A percentile compares a stretch with the other conserved stretches of the same genome.
Conservation (phyloP, 2,329 filamentous ascomycete genomes). For the Claviceps pazoutovae region DNA sequence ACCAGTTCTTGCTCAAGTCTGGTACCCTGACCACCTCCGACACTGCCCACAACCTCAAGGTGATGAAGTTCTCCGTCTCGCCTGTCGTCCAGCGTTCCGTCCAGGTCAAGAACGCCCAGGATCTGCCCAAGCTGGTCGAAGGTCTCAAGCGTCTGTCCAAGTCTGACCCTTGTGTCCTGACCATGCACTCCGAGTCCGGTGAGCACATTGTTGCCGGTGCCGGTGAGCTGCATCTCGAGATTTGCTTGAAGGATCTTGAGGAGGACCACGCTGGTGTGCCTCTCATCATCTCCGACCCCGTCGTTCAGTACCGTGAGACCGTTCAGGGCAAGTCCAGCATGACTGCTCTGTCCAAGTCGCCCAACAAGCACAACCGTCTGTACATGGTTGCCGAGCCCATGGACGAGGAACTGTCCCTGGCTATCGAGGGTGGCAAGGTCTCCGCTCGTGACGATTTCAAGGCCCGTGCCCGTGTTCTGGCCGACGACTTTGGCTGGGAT, state of each 20-base stretch:
- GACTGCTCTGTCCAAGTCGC: slow-evolving; percentile 95
- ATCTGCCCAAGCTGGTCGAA: slow-evolving; percentile 98
- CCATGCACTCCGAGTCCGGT: slow-evolving; percentile 76
- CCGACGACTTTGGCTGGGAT: slow-evolving; percentile 97
- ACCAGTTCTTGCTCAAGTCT: slow-evolving; percentile 99
- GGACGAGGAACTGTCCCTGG: slow-evolving; percentile 76
- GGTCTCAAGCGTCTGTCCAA: slow-evolving; percentile 99
- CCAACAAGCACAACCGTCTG: slow-evolving; percentile 99
- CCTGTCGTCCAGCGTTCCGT: slow-evolving; percentile 97
- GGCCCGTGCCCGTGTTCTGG: slow-evolving; percentile 86
- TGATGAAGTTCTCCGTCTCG: slow-evolving; percentile 99
- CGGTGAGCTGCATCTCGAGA: slow-evolving; percentile 98
- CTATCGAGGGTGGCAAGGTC: slow-evolving; percentile 88
- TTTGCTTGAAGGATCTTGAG: slow-evolving; percentile 99
- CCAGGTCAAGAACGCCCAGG: slow-evolving; percentile 99
- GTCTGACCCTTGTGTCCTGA: slow-evolving; percentile 97
- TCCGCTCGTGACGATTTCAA: slow-evolving; percentile 97
- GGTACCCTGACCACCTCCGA: slow-evolving; percentile 97
- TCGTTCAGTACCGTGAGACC: slow-evolving; percentile 97
- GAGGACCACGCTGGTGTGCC: slow-evolving; percentile 98
- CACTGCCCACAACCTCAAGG: slow-evolving; percentile 98
- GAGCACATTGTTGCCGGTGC: slow-evolving; percentile 99
- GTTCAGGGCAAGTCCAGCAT: slow-evolving; percentile 77
- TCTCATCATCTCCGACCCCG: slow-evolving; percentile 93
- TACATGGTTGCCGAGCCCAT: slow-evolving; percentile 90